Evolutionary conservation across 1,139 yeast species (phyloP).

Genomic region (Torulaspora globosa): DNA sequence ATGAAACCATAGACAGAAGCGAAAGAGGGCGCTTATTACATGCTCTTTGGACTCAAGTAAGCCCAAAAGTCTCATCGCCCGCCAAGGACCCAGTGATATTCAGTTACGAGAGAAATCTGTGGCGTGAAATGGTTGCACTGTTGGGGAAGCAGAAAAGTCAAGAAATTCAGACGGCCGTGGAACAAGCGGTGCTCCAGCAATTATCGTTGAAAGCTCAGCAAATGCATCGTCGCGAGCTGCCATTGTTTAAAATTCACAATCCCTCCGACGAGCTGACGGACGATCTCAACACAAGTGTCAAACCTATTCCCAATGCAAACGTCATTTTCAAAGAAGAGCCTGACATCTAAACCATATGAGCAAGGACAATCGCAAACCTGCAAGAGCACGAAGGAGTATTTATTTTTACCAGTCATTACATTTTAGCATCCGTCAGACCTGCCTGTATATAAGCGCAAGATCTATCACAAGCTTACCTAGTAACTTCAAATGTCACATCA

Average conservation of each 20-base stretch:
- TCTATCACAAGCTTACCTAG: not conserved
- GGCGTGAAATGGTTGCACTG: constrained; percentile 16
- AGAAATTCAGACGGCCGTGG: constrained; percentile 7
- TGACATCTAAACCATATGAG: not conserved
- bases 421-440: too few species aligned
- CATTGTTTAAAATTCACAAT: constrained; percentile 4
- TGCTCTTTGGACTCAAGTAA: constrained; percentile 17
- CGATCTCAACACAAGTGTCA: constrained; percentile 10
- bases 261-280: not conserved
- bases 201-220: constrained; percentile 8
- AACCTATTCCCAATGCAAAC: constrained; percentile 1
- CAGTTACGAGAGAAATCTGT: constrained; percentile 22
- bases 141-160: not conserved
- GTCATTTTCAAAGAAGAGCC: constrained; percentile 6
- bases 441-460: too few species aligned
- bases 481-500: constrained; percentile 40
- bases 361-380: not conserved
- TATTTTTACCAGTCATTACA: too few species aligned
- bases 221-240: constrained; percentile 1
- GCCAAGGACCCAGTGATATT: constrained; percentile 30
- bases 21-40: constrained; percentile 19
- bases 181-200: constrained; percentile 3
- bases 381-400: not conserved
- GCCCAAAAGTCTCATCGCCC: constrained; percentile 19
- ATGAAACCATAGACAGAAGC: constrained; percentile 11